Evolutionary conservation across 2,329 filamentous ascomycete species (phyloP).

Genomic region (Fusarium tupiense): DNA sequence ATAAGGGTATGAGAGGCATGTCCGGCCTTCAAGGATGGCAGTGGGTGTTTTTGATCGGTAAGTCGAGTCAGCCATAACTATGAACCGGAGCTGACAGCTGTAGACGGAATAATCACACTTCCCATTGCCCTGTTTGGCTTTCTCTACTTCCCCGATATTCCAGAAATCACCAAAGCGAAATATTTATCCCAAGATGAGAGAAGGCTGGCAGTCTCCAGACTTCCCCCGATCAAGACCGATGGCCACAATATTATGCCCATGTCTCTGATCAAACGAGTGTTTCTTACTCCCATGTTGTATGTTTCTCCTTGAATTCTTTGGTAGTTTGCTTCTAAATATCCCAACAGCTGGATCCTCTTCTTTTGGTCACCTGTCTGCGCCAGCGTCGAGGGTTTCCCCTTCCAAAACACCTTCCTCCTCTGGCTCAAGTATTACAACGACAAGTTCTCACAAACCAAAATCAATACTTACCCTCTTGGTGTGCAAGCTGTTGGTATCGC

Average conservation of each 20-base stretch:
- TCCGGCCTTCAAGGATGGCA: constrained; percentile 58
- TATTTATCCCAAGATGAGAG: constrained; percentile 49
- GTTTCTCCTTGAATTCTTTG: rapidly evolving
- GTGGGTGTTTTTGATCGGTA: constrained; percentile 49
- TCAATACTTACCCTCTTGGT: constrained; percentile 42
- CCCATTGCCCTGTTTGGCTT: constrained; percentile 38
- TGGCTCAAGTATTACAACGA: constrained; percentile 38
- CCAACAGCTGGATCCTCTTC: constrained; percentile 50
- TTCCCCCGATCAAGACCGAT: constrained; percentile 47
- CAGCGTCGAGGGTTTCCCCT: constrained; percentile 30
- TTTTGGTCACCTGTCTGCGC: constrained; percentile 47
- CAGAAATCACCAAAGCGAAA: constrained; percentile 49
- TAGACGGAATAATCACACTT: constrained; percentile 38
- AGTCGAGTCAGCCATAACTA: rapidly evolving
- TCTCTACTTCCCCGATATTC: constrained; percentile 35
- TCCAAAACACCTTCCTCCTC: constrained; percentile 40
- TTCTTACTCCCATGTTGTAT: constrained; percentile 43
- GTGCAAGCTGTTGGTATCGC: constrained; percentile 41
- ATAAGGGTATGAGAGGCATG: constrained; percentile 49
- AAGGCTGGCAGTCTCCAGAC: constrained; percentile 41
- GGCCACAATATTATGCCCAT: constrained; percentile 47
- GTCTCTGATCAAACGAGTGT: constrained; percentile 43
- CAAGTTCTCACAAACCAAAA: constrained; percentile 33
- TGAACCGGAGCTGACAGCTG: rapidly evolving
- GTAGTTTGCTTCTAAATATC: not conserved